These are phyloP conservation scores for Solanum hybrid DNA, from an alignment of 305 asterid genomes.

Conservation along the genomic window DNA sequence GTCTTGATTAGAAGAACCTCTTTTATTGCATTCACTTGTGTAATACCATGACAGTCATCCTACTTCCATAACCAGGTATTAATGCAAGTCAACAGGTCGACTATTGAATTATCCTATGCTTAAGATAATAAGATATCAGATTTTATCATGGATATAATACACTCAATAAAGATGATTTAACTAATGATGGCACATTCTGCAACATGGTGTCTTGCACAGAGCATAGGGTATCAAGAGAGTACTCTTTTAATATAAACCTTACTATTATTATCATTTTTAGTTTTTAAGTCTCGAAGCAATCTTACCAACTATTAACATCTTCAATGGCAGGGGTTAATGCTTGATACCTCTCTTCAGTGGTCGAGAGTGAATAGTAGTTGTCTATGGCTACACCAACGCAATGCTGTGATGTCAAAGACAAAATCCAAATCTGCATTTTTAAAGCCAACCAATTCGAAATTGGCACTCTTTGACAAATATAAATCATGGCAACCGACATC, in stretches of 20 bases:
- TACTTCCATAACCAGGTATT: slow-evolving; percentile 2
- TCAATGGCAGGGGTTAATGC: slow-evolving; percentile 90
- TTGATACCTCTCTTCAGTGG: slow-evolving; percentile 93
- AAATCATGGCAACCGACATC: slow-evolving; percentile 92
- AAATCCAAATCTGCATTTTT: slow-evolving; percentile 98
- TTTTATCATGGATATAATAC: slow-evolving; percentile 24
- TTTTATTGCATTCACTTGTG: background rate
- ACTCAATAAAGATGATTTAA: slow-evolving; percentile 33
- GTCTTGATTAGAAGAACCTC: background rate
- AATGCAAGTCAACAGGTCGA: slow-evolving; percentile 13
- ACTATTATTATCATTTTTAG: slow-evolving; percentile 54
- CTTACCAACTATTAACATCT: slow-evolving; percentile 98
- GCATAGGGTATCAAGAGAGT: slow-evolving; percentile 52
- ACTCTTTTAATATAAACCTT: slow-evolving; percentile 37
- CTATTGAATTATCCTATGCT: slow-evolving; percentile 15
- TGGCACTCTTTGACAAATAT: slow-evolving; percentile 84
- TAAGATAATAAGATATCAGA: slow-evolving; percentile 15
- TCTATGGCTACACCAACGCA: slow-evolving; percentile 97
- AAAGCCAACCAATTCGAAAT: slow-evolving; percentile 97
- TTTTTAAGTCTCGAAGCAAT: slow-evolving; percentile 90
- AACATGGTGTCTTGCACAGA: slow-evolving; percentile 40
- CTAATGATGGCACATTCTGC: slow-evolving; percentile 39
- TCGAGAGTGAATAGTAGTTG: slow-evolving; percentile 74
- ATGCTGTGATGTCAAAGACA: slow-evolving; percentile 79
- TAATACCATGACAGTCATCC: background rate